A percentile compares a stretch with the other conserved stretches of the same genome.
Conservation (phyloP, 2,329 filamentous ascomycete genomes). For the Pseudogymnoascus sp. region DNA sequence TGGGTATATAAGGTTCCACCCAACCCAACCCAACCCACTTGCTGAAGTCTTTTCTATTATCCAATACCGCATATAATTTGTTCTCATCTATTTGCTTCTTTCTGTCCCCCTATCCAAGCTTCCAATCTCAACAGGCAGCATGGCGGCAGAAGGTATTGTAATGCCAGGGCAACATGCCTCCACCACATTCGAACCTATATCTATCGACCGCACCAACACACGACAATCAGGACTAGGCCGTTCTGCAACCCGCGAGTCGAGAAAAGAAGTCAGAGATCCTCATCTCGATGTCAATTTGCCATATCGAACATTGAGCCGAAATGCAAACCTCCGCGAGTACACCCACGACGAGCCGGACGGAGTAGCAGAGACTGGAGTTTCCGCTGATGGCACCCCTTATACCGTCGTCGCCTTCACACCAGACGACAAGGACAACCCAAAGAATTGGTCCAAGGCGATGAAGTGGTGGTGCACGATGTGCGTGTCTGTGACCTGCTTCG, state of each 20-base stretch:
- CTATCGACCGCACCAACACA: constrained; percentile 7
- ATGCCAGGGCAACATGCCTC: not conserved
- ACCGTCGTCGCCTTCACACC: constrained; percentile 64
- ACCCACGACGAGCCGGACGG: constrained; percentile 52
- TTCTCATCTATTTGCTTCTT: not conserved
- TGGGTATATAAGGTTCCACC: not conserved
- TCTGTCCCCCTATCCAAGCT: not conserved
- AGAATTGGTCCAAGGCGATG: constrained; percentile 71
- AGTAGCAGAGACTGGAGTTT: constrained; percentile 39
- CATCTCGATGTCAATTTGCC: constrained; percentile 48
- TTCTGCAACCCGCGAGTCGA: not conserved
- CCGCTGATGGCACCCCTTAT: constrained; percentile 32
- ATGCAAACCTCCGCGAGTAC: constrained; percentile 60
- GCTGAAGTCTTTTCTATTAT: not conserved
- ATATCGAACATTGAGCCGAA: constrained; percentile 52
- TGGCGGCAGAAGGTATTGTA: constrained; percentile 6
- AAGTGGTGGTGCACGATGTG: constrained; percentile 87
- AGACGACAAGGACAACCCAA: constrained; percentile 69
- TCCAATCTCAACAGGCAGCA: not conserved
- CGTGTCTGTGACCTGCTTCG: constrained; percentile 68
- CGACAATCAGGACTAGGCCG: not conserved
- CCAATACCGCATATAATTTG: not conserved
- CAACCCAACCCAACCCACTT: too few species aligned
- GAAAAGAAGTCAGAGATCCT: constrained; percentile 2
- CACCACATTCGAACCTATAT: not conserved